phyloP scores from a whole-genome alignment of 2,329 filamentous ascomycete genomes.

The Penicillium vulpinum region DNA sequence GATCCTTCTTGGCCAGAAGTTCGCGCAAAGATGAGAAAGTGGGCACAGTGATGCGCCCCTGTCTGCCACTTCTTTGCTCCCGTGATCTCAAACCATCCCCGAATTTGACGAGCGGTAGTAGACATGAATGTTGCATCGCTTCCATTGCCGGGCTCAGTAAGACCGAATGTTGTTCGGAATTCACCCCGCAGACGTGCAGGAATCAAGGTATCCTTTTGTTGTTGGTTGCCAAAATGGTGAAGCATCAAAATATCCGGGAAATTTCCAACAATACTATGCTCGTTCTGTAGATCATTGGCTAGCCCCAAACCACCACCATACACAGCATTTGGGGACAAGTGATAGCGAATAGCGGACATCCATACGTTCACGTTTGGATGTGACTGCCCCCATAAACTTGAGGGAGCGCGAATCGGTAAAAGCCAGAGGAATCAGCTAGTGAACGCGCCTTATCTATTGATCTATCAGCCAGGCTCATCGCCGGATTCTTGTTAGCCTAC shows the following conservation, averaged over 20 bases:
- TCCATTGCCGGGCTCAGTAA: slow-evolving; percentile 63
- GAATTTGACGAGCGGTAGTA: slow-evolving; percentile 52
- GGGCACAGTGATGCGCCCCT: slow-evolving; percentile 62
- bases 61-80: slow-evolving; percentile 67
- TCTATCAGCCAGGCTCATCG: background rate
- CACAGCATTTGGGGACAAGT: slow-evolving; percentile 54
- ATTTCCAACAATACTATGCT: slow-evolving; percentile 63
- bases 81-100: slow-evolving; percentile 49
- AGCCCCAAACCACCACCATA: slow-evolving; percentile 53
- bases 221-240: slow-evolving; percentile 57
- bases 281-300: slow-evolving; percentile 65
- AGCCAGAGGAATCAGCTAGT: slow-evolving; percentile 60
- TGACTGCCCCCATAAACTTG: slow-evolving; percentile 53
- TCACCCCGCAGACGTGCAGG: slow-evolving; percentile 53
- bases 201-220: slow-evolving; percentile 58
- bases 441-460: slow-evolving; percentile 43
- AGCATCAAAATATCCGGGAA: slow-evolving; percentile 65
- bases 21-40: slow-evolving; percentile 63
- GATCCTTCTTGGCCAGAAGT: slow-evolving; percentile 56
- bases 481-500: background rate
- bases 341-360: slow-evolving; percentile 64
- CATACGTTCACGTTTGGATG: slow-evolving; percentile 55
- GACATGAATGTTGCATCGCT: slow-evolving; percentile 65
- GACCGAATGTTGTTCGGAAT: slow-evolving; percentile 60
- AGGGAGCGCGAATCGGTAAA: slow-evolving; percentile 61